Conservation (phyloP, 129 eudicot genomes). For the Oenanthe sinensis region DNA sequence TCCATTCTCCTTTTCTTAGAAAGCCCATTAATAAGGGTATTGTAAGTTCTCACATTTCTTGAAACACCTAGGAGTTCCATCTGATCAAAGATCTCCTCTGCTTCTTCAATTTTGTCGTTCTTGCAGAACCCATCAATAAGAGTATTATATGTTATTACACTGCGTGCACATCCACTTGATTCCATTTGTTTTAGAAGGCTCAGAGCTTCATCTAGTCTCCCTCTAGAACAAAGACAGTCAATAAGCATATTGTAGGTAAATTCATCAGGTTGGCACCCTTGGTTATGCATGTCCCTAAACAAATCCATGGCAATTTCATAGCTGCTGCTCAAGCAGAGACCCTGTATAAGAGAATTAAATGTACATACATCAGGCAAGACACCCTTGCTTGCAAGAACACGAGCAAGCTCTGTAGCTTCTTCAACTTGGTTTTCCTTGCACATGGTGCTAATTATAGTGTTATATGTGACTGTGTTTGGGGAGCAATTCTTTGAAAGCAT, state of each 20-base stretch:
- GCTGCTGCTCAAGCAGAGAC: constrained; percentile 65
- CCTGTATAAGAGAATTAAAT: constrained; percentile 72
- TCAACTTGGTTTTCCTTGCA: constrained; percentile 76
- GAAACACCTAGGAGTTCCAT: constrained; percentile 91
- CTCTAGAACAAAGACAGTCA: constrained; percentile 64
- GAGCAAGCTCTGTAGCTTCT: constrained; percentile 76
- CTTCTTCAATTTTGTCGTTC: constrained; percentile 61
- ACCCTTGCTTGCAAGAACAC: constrained; percentile 52
- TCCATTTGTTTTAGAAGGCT: constrained; percentile 73
- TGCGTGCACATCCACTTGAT: constrained; percentile 61
- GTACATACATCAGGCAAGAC: constrained; percentile 76
- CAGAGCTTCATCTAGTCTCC: constrained; percentile 63
- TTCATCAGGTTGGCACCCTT: constrained; percentile 81
- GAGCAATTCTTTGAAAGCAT: constrained; percentile 66
- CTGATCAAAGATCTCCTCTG: constrained; percentile 83
- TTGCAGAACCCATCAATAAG: constrained; percentile 79
- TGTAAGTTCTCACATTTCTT: constrained; percentile 58
- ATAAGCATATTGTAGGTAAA: constrained; percentile 82
- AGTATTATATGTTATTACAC: constrained; percentile 65
- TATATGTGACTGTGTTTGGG: constrained; percentile 73
- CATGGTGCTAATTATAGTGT: constrained; percentile 67
- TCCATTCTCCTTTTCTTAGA: constrained; percentile 52
- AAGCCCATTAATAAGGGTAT: constrained; percentile 73
- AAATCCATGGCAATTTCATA: constrained; percentile 47
- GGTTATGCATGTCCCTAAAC: constrained; percentile 59